phyloP scores from a whole-genome alignment of 306 rosid genomes.

The barrel medic (Medicago truncatula) region DNA sequence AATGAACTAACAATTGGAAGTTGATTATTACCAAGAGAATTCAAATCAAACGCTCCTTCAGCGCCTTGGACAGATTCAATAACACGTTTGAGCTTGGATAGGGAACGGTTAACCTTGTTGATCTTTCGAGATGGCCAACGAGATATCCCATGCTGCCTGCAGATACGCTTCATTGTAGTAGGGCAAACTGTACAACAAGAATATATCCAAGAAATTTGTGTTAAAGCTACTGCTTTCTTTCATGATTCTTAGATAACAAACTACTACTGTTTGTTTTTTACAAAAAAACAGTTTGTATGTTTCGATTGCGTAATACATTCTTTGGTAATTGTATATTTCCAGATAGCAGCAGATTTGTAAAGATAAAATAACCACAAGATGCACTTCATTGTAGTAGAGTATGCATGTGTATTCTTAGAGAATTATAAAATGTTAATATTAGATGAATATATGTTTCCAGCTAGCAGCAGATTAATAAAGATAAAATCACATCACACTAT shows the following conservation, averaged over 20 bases:
- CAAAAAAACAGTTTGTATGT: not conserved
- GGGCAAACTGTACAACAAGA: constrained; percentile 82
- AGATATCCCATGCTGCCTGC: constrained; percentile 97
- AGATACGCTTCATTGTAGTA: constrained; percentile 97
- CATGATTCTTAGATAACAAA: not conserved
- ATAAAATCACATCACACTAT: constrained; percentile 16
- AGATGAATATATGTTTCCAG: constrained; percentile 9
- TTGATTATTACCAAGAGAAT: constrained; percentile 64
- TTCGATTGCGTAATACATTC: constrained; percentile 4
- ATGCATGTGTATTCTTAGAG: not conserved
- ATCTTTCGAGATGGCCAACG: constrained; percentile 99
- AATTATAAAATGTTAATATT: constrained; percentile 7
- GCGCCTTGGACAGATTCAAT: constrained; percentile 94
- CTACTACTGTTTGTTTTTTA: not conserved
- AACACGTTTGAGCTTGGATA: constrained; percentile 85
- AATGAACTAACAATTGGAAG: constrained; percentile 60
- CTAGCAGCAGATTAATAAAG: constrained; percentile 22
- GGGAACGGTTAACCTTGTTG: constrained; percentile 89
- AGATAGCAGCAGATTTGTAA: constrained; percentile 15
- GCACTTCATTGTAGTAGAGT: constrained; percentile 8
- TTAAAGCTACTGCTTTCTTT: constrained; percentile 3
- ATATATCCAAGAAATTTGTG: constrained; percentile 37
- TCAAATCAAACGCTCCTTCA: constrained; percentile 78
- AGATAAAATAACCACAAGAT: constrained; percentile 29
- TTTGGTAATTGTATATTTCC: constrained; percentile 13